These are phyloP conservation scores for Microcyclospora pomicola DNA, from an alignment of 2,329 filamentous ascomycete genomes.

Conservation along the genomic window DNA sequence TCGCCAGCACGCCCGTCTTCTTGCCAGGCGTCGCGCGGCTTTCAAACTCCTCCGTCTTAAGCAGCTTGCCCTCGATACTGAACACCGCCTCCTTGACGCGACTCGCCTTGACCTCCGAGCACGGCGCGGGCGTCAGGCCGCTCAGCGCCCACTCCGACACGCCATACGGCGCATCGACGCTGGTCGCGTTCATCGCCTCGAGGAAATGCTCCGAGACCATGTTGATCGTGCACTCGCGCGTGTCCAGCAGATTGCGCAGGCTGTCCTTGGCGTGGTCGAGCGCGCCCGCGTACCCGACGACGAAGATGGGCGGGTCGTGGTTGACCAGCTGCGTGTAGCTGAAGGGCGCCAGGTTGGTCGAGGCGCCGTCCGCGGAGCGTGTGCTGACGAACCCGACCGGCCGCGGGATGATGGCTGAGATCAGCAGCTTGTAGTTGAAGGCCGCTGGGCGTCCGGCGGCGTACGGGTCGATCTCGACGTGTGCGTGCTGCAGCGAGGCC, in stretches of 20 bases:
- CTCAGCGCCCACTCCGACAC: slow-evolving; percentile 66
- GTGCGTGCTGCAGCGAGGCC: slow-evolving; percentile 38
- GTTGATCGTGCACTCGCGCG: slow-evolving; percentile 63
- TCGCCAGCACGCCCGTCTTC: slow-evolving; percentile 58
- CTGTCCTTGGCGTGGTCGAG: slow-evolving; percentile 60
- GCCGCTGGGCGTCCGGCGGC: slow-evolving; percentile 50
- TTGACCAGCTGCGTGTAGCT: slow-evolving; percentile 73
- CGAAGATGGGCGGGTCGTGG: slow-evolving; percentile 78
- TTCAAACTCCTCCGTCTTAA: slow-evolving; percentile 64
- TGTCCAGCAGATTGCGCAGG: slow-evolving; percentile 57
- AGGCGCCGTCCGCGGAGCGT: slow-evolving; percentile 44
- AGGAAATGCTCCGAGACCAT: slow-evolving; percentile 73
- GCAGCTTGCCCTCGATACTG: slow-evolving; percentile 64
- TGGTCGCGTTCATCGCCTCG: slow-evolving; percentile 75
- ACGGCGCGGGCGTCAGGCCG: slow-evolving; percentile 58
- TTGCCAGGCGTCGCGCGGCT: slow-evolving; percentile 55
- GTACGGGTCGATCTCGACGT: slow-evolving; percentile 72
- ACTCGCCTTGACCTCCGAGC: slow-evolving; percentile 51
- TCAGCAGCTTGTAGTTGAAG: slow-evolving; percentile 86
- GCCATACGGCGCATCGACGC: slow-evolving; percentile 64
- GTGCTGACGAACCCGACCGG: slow-evolving; percentile 58
- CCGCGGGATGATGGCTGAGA: slow-evolving; percentile 67
- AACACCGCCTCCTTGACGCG: slow-evolving; percentile 75
- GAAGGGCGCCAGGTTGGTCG: slow-evolving; percentile 72
- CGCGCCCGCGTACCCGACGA: slow-evolving; percentile 46